phyloP scores from a whole-genome alignment of 441 rosid species.

The Euphorbia celastroides region DNA sequence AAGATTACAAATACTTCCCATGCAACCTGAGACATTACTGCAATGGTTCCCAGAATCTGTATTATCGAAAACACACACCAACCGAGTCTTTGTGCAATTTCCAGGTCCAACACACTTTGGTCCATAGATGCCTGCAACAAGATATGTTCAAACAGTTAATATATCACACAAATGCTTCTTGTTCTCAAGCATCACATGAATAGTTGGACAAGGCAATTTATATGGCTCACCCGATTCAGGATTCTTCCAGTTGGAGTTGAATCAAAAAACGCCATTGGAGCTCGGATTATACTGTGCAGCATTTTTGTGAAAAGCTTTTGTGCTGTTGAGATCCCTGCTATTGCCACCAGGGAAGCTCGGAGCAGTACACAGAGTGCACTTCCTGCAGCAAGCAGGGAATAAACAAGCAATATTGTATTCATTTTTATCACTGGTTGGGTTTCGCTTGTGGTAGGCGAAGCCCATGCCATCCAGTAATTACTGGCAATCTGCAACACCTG shows the following conservation, averaged over 20 bases:
- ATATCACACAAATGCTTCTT: neutral
- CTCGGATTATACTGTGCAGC: conserved; percentile 66
- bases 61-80: conserved; percentile 93
- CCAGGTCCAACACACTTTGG: conserved; percentile 91
- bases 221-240: conserved; percentile 70
- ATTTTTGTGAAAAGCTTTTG: conserved; percentile 76
- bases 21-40: conserved; percentile 95
- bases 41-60: conserved; percentile 74
- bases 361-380: conserved; percentile 72
- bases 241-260: conserved; percentile 98
- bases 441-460: conserved; percentile 66
- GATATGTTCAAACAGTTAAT: conserved; percentile 9
- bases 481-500: conserved; percentile 83
- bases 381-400: conserved; percentile 59
- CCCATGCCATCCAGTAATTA: conserved; percentile 99
- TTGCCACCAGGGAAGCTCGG: conserved; percentile 60
- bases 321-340: conserved; percentile 75
- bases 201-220: neutral
- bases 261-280: conserved; percentile 97
- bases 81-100: conserved; percentile 67
- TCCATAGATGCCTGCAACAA: conserved; percentile 76
- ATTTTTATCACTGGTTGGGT: conserved; percentile 43
- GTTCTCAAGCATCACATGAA: neutral
- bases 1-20: conserved; percentile 96
- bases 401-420: conserved; percentile 63